Evolutionary conservation across 2,329 filamentous ascomycete species (phyloP).

Genomic region (Amesomyces nigricolor): DNA sequence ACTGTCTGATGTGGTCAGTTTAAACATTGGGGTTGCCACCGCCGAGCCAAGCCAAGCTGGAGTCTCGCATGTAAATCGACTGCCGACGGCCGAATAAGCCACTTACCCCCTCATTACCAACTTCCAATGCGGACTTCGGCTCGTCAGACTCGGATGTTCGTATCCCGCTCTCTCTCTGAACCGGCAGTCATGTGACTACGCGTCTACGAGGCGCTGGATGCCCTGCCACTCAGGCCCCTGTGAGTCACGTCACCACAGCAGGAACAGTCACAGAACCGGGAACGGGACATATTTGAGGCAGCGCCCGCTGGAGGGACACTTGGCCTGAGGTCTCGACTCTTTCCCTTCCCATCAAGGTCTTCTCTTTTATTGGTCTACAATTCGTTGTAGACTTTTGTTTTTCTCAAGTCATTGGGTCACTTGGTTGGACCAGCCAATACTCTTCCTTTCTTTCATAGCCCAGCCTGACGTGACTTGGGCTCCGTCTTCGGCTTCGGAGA

Average conservation of each 20-base stretch:
- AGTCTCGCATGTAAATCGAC: too few relatives aligned
- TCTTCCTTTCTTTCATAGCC: background rate
- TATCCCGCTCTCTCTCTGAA: background rate
- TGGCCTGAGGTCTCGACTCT: slow-evolving; percentile 9
- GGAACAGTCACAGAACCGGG: background rate
- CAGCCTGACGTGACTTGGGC: background rate
- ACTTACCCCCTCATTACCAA: too few relatives aligned
- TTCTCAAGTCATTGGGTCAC: background rate
- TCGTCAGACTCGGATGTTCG: too few relatives aligned
- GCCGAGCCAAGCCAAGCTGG: too few relatives aligned
- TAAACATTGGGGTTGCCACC: too few relatives aligned
- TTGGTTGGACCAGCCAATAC: background rate
- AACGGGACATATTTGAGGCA: slow-evolving; percentile 7
- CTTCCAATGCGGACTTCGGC: too few relatives aligned
- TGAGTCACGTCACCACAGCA: slow-evolving; percentile 18
- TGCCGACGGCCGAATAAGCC: too few relatives aligned
- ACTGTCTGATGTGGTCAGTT: too few relatives aligned
- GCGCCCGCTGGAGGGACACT: background rate
- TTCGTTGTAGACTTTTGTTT: too few relatives aligned
- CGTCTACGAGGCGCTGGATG: slow-evolving; percentile 4
- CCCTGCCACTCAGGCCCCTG: slow-evolving; percentile 10
- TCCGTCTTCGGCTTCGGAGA: slow-evolving; percentile 11
- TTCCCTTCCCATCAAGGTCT: background rate
- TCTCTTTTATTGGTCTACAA: background rate
- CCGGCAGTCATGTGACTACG: slow-evolving; percentile 23